Percentiles rank a stretch among this genome's conserved stretches.
Evolutionary conservation across 2,329 filamentous ascomycete species (phyloP).

Genomic region (Pseudogymnoascus verrucosus): DNA sequence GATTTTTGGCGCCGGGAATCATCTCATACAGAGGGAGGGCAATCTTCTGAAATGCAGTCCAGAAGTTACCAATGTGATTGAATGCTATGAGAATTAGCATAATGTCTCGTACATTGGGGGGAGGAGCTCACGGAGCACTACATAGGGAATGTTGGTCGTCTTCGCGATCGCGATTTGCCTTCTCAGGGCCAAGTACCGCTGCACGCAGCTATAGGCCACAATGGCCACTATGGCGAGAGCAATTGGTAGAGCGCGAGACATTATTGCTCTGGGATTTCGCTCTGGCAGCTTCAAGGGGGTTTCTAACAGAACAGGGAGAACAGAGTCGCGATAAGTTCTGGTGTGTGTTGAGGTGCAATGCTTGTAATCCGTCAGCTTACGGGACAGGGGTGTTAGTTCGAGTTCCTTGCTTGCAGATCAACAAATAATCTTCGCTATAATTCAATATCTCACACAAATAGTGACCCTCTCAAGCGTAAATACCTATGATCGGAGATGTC

Average conservation of each 20-base stretch:
- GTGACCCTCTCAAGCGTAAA: background rate
- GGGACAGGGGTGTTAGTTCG: background rate
- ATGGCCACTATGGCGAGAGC: background rate
- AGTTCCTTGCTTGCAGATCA: background rate
- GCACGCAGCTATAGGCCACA: background rate
- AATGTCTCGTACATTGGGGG: background rate
- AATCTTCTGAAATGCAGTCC: background rate
- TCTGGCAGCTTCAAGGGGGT: background rate
- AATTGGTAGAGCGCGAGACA: background rate
- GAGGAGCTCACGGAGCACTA: background rate
- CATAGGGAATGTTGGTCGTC: background rate
- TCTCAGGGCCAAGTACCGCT: background rate
- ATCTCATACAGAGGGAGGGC: background rate
- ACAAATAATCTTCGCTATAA: background rate
- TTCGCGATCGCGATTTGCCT: slow-evolving; percentile 6
- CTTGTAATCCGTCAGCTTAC: background rate
- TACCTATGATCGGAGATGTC: background rate
- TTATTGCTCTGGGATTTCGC: background rate
- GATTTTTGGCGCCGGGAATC: background rate
- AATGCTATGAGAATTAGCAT: background rate
- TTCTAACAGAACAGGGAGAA: background rate
- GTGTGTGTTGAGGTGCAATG: background rate
- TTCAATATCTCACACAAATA: background rate
- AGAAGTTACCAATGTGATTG: slow-evolving; percentile 3
- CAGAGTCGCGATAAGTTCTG: background rate